These are phyloP conservation scores for Nannochloropsis salina DNA, from an alignment of 108 stramenopile genomes.

Conservation along the genomic window DNA sequence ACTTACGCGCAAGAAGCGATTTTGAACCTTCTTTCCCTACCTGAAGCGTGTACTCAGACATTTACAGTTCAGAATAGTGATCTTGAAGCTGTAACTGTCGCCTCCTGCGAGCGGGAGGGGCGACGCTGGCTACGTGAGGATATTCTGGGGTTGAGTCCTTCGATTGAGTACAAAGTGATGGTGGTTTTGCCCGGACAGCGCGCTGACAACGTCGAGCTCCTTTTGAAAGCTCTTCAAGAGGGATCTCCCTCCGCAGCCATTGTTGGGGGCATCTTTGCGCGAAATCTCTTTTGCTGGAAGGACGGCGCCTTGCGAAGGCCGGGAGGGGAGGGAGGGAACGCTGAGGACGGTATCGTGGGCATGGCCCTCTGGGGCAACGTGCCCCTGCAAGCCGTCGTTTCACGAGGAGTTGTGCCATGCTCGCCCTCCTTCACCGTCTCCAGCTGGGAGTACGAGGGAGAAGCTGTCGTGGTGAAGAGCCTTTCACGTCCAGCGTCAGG, in stretches of 20 bases:
- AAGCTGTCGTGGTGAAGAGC: background rate
- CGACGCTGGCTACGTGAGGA: background rate
- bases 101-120: background rate
- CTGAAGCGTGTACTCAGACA: background rate
- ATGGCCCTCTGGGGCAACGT: background rate
- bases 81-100: background rate
- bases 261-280: background rate
- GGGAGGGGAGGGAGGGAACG: background rate
- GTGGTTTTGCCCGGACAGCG: background rate
- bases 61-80: background rate
- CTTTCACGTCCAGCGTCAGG: background rate
- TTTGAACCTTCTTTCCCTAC: background rate
- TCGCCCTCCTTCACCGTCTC: background rate
- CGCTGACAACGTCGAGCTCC: background rate
- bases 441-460: background rate
- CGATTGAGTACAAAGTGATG: background rate
- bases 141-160: background rate
- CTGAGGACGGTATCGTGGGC: slow-evolving; percentile 7
- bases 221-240: background rate
- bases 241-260: background rate
- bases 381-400: background rate
- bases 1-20: background rate
- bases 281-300: background rate
- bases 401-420: background rate
- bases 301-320: background rate